Evolutionary conservation across 2,329 filamentous ascomycete genomes (phyloP).

Genomic region (Lecanosticta acicola): DNA sequence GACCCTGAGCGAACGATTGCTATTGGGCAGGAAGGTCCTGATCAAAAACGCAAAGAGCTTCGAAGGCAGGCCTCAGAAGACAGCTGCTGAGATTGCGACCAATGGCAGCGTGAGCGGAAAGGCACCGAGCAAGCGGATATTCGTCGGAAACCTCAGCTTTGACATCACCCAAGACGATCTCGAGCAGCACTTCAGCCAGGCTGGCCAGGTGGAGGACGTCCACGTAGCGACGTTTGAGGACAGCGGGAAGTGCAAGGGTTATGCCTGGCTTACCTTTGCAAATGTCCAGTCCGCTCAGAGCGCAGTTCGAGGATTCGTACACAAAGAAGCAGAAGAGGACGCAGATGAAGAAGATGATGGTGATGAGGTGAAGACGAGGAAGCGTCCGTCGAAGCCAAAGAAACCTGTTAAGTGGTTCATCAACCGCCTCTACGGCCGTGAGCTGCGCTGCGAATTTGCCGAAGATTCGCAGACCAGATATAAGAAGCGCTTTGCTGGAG

Average conservation of each 20-base stretch:
- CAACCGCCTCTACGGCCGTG: slow-evolving; percentile 72
- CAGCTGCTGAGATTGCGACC: slow-evolving; percentile 36
- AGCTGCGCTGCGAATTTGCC: slow-evolving; percentile 83
- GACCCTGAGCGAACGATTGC: slow-evolving; percentile 75
- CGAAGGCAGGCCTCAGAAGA: slow-evolving; percentile 69
- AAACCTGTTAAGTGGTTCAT: slow-evolving; percentile 67
- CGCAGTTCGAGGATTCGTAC: slow-evolving; percentile 76
- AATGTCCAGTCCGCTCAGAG: slow-evolving; percentile 67
- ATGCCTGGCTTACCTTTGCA: slow-evolving; percentile 88
- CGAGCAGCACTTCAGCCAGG: slow-evolving; percentile 73
- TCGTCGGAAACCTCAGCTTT: slow-evolving; percentile 60
- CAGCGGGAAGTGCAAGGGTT: slow-evolving; percentile 95
- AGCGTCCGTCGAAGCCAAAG: slow-evolving; percentile 38
- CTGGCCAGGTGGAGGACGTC: slow-evolving; percentile 73
- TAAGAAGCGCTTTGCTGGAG: slow-evolving; percentile 86
- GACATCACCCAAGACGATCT: slow-evolving; percentile 67
- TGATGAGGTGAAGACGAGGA: slow-evolving; percentile 33
- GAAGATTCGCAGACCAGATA: slow-evolving; percentile 86
- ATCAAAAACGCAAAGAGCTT: slow-evolving; percentile 92
- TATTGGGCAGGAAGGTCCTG: slow-evolving; percentile 71
- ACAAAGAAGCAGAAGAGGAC: slow-evolving; percentile 54
- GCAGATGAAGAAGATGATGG: slow-evolving; percentile 45
- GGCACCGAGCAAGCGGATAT: slow-evolving; percentile 71
- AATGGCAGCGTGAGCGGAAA: slow-evolving; percentile 38
- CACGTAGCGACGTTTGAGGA: slow-evolving; percentile 96